Percentiles rank a stretch among this genome's conserved stretches.
These are phyloP conservation scores for Croton setiger DNA, from an alignment of 441 rosid genomes.

Conservation along the genomic window DNA sequence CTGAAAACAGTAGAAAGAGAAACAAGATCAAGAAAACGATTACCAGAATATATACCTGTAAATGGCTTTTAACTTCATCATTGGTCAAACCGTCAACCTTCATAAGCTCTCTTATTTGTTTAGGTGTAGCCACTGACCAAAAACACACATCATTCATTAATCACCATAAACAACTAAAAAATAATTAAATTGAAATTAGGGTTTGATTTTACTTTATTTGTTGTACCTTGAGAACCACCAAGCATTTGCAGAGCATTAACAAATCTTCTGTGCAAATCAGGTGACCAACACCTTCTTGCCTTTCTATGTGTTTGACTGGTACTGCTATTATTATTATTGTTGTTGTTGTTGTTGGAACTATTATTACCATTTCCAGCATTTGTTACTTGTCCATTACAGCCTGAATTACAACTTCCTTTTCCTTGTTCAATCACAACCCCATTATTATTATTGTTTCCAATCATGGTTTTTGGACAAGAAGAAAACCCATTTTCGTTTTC, in stretches of 20 bases:
- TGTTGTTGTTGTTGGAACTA: conserved; percentile 11
- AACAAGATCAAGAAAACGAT: not conserved
- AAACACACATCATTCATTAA: conserved; percentile 2
- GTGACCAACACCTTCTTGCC: conserved; percentile 98
- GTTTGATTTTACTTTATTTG: no score
- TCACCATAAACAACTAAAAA: conserved; percentile 1
- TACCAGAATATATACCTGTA: conserved; percentile 51
- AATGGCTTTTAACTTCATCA: conserved; percentile 98
- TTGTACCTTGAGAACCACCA: conserved; percentile 97
- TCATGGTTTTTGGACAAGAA: conserved; percentile 27
- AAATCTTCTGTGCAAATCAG: conserved; percentile 93
- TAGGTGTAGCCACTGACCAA: conserved; percentile 79
- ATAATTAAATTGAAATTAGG: no score
- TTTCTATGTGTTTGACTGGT: conserved; percentile 67
- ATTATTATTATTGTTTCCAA: conserved; percentile 21
- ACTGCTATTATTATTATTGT: not conserved
- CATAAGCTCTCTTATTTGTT: conserved; percentile 94
- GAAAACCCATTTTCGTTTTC: conserved; percentile 33
- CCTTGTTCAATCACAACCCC: conserved; percentile 32
- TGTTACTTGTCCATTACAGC: conserved; percentile 37
- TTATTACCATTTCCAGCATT: conserved; percentile 21
- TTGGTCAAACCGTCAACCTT: conserved; percentile 96
- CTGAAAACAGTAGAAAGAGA: not conserved
- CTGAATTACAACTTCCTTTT: conserved; percentile 28
- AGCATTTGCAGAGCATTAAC: conserved; percentile 96